Evolutionary conservation across 352 stramenopile species (phyloP).

Genomic region (Pythium graminicola): DNA sequence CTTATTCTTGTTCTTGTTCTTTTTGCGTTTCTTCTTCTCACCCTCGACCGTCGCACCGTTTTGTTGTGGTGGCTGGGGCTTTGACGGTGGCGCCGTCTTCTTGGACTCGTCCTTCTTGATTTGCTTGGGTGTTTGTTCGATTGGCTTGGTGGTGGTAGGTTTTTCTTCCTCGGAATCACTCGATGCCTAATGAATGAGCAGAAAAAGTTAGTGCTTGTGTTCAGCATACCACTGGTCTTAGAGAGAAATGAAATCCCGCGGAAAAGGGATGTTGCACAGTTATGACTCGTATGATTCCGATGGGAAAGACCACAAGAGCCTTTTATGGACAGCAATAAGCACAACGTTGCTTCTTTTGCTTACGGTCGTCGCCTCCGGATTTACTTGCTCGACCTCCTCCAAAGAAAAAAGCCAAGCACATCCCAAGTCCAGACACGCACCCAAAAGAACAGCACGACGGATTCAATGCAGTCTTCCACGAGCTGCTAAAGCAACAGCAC

Average conservation of each 20-base stretch:
- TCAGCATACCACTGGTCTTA: too few relatives aligned
- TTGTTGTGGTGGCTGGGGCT: conserved; percentile 2
- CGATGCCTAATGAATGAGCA: too few relatives aligned
- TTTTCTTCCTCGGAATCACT: conserved; percentile 28
- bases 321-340: conserved; percentile 28
- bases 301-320: conserved; percentile 37
- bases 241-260: too few relatives aligned
- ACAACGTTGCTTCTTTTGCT: too few relatives aligned
- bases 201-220: too few relatives aligned
- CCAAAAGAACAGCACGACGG: conserved; percentile 3
- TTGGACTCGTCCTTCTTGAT: conserved; percentile 27
- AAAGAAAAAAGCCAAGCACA: neutral
- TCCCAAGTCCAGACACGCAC: conserved; percentile 4
- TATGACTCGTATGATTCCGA: conserved; percentile 93
- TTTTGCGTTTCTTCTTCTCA: conserved; percentile 57
- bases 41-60: conserved; percentile 12
- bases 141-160: conserved; percentile 21
- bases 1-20: conserved; percentile 35
- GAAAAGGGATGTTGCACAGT: conserved; percentile 75
- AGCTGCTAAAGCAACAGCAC: conserved; percentile 4
- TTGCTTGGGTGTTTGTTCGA: conserved; percentile 18
- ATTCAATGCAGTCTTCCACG: conserved; percentile 11
- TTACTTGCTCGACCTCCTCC: neutral
- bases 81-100: conserved; percentile 23
- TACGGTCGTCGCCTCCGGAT: conserved; percentile 7